Base-by-base conservation (phyloP, 306 rosid genomes). In the Quercus glauca region DNA sequence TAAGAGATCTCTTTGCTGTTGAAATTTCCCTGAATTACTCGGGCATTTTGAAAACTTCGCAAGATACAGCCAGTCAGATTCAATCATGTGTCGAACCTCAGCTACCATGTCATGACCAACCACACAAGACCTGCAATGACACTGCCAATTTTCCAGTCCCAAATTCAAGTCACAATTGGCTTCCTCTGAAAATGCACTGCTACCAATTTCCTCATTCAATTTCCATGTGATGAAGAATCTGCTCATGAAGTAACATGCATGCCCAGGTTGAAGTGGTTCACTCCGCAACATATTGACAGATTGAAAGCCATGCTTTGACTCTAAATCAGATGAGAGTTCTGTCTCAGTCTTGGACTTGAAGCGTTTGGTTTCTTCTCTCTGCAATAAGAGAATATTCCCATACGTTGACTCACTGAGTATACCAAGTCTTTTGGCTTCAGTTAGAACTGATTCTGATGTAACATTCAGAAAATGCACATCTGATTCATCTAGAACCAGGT, bases 51-150 rank as follows among this genome's bases (percentile, higher is more conserved):
- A 84, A 79, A 93, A 71, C 83, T 84, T 77, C 1, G 91, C 90
- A 76, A 95, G 94, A 89, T 93, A 89, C 78, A 95, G 76, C 99
- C 99, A 95, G 75, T 95, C 98, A 43, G 89, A 84, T 86, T 95
- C 98, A 74, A 65, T 67, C 99, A 95, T 86, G 85, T 80, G 89
- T 14, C 97, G 97, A 81, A 93, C 86, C 75, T 83, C 73, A 60
- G 69, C 85, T 71, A 18, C 82, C 65, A 49, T 28, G 75, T 83
- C 74, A 59, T 71, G 73, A 63, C 76, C 80, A 75, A 80, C 75
- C 51, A 79, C 59, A 80, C 92, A 88, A 59, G 85, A 73, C 67
- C 78, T 59, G 83, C 87, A 83, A 69, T 53, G 83, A 73, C 41
- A 74, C 68, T 33, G 25, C 79, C 51, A 49, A 58, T 19, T 35